A percentile compares a stretch with the other conserved stretches of the same genome.
Evolutionary conservation across 306 rosid species (phyloP).

Genomic region (Ceratonia siliqua): DNA sequence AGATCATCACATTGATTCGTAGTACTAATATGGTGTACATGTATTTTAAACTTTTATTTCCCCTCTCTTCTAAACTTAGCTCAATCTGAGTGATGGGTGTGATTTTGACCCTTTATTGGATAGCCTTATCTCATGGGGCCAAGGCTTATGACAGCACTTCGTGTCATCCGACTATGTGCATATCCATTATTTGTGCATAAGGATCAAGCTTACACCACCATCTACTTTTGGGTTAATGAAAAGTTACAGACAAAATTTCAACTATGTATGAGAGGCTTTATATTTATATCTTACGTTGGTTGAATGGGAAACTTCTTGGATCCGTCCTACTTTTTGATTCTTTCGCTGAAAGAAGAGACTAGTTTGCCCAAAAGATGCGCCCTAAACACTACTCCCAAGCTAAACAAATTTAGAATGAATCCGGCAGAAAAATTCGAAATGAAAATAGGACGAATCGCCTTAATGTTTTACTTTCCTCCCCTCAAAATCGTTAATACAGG

Average conservation of each 20-base stretch:
- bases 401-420: neutral
- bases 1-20: conserved; percentile 59
- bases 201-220: conserved; percentile 23
- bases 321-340: neutral
- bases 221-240: conserved; percentile 19
- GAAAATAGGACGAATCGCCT: neutral
- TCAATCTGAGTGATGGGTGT: conserved; percentile 32
- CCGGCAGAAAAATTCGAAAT: neutral
- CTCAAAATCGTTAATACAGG: neutral
- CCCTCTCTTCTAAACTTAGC: conserved; percentile 34
- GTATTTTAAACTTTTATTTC: conserved; percentile 28
- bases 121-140: neutral
- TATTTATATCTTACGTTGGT: neutral
- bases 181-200: neutral
- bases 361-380: neutral
- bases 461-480: neutral
- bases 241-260: conserved; percentile 10
- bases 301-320: neutral
- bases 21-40: conserved; percentile 19
- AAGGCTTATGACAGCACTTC: conserved; percentile 7
- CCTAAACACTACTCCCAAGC: neutral
- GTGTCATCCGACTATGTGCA: conserved; percentile 23
- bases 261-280: neutral
- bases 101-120: conserved; percentile 21
- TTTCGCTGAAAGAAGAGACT: neutral